Percentiles rank a stretch among this genome's conserved stretches.
Conservation (phyloP, 148 eudicot genomes). For the Persicaria tinctoria region DNA sequence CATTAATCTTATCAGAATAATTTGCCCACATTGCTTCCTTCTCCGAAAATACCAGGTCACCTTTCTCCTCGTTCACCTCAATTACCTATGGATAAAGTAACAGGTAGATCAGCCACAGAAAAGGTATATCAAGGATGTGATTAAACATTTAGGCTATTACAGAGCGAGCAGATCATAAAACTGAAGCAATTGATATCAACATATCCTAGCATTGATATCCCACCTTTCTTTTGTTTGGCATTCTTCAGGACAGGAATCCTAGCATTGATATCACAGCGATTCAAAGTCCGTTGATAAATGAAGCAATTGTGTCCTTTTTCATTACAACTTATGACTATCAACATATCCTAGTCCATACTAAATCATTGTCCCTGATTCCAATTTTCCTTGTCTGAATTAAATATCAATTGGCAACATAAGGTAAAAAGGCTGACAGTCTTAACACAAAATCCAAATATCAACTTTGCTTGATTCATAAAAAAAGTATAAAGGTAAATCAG, state of each 20-base stretch:
- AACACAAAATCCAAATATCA: background rate
- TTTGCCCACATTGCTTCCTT: conserved; percentile 79
- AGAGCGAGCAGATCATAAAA: background rate
- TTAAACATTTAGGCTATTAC: background rate
- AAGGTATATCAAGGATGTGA: conserved; percentile 1
- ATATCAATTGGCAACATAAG: background rate
- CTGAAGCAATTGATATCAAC: no score
- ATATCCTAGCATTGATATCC: no score
- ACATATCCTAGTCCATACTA: background rate
- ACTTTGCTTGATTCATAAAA: background rate
- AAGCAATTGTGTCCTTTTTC: background rate
- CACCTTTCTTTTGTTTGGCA: background rate
- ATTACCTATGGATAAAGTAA: conserved; percentile 39
- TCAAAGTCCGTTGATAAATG: background rate
- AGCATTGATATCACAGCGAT: background rate
- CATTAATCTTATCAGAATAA: conserved; percentile 42
- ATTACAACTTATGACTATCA: background rate
- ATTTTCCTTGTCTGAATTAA: background rate
- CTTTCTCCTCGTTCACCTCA: conserved; percentile 47
- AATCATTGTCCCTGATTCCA: background rate
- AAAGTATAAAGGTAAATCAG: background rate
- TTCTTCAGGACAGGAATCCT: background rate
- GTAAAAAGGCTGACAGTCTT: background rate
- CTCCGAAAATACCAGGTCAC: conserved; percentile 78
- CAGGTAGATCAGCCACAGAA: background rate